These are phyloP conservation scores for Cutaneotrichosporon sp. DNA, from an alignment of 1,284 basidiomycete genomes.

Conservation along the genomic window DNA sequence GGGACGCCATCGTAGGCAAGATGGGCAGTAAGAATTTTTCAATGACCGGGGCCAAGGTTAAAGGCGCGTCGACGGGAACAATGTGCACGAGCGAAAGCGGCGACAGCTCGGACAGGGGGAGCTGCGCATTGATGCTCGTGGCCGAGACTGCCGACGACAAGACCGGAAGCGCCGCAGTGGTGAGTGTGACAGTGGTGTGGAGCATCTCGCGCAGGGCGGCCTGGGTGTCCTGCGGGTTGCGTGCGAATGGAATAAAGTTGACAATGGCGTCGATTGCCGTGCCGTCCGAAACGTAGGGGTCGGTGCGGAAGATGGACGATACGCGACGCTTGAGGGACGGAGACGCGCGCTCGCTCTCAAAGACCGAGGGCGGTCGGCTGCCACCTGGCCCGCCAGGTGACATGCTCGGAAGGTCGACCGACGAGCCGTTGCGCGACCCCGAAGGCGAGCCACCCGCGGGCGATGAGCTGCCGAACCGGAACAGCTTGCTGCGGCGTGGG, in stretches of 20 bases:
- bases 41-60: conserved; percentile 29
- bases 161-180: conserved; percentile 32
- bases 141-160: conserved; percentile 13
- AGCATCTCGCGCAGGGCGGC: conserved; percentile 34
- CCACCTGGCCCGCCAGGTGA: not conserved
- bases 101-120: conserved; percentile 1
- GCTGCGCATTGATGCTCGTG: conserved; percentile 2
- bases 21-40: conserved; percentile 36
- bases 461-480: not conserved
- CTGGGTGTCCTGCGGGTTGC: conserved; percentile 14
- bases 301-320: conserved; percentile 9
- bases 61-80: conserved; percentile 26
- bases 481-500: not conserved
- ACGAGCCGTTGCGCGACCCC: conserved; percentile 4
- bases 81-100: conserved; percentile 35
- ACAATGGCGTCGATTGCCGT: conserved; percentile 34
- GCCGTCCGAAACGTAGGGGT: conserved; percentile 2
- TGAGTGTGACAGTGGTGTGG: conserved; percentile 32
- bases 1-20: conserved; percentile 10
- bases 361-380: not conserved
- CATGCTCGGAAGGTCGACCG: conserved; percentile 5
- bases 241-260: conserved; percentile 32
- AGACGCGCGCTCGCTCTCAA: not conserved
- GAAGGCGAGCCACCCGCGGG: conserved; percentile 1
- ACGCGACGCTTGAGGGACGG: conserved; percentile 1